Evolutionary conservation across 2,329 filamentous ascomycete genomes (phyloP).

Genomic region (Clarireedia sp.): DNA sequence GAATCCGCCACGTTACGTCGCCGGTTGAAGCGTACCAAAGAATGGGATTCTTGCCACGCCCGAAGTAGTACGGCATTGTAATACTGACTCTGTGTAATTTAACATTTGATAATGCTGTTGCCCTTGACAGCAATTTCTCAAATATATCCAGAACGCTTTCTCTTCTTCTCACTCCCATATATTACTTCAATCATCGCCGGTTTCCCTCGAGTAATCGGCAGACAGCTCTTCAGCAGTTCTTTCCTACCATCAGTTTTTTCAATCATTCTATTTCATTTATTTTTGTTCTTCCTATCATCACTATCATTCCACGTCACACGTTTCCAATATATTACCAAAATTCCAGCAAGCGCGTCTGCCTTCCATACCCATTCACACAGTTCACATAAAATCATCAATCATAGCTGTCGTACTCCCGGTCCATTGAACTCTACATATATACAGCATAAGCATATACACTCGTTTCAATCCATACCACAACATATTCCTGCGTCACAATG

Average conservation of each 20-base stretch:
- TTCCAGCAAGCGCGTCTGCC: constrained; percentile 7
- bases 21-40: constrained; percentile 18
- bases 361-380: background rate
- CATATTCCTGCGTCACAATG: constrained; percentile 7
- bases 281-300: background rate
- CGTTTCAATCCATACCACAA: background rate
- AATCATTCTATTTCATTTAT: background rate
- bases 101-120: constrained; percentile 18
- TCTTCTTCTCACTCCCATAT: constrained; percentile 5
- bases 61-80: constrained; percentile 17
- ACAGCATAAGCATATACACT: constrained; percentile 2
- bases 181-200: constrained; percentile 3
- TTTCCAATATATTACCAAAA: constrained; percentile 3
- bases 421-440: background rate
- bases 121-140: constrained; percentile 21
- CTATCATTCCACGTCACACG: constrained; percentile 14
- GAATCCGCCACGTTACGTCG: constrained; percentile 18
- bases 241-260: constrained; percentile 10
- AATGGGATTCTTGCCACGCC: constrained; percentile 20
- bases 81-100: constrained; percentile 26
- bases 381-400: background rate
- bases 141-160: constrained; percentile 7
- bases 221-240: constrained; percentile 13
- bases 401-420: background rate
- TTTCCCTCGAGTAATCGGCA: constrained; percentile 2